These are phyloP conservation scores for Prunus mume DNA, from an alignment of 306 rosid genomes.

Conservation along the genomic window DNA sequence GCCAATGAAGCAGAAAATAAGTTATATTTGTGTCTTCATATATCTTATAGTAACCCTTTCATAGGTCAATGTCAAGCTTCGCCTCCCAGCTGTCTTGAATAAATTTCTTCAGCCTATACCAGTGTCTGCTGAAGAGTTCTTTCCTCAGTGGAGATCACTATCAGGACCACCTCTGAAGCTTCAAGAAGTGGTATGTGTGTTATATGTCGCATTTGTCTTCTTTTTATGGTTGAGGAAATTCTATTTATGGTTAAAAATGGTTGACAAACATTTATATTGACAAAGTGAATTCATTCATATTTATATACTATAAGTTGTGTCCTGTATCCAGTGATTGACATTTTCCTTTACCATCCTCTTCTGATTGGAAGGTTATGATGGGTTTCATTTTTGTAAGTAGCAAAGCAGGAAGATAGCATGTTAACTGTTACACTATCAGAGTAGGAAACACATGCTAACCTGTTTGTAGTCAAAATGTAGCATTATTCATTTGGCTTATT, in stretches of 20 bases:
- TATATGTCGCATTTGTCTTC: background rate
- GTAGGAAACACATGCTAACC: background rate
- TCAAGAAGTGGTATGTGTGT: constrained; percentile 89
- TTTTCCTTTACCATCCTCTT: background rate
- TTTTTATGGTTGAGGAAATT: background rate
- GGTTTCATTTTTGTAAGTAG: background rate
- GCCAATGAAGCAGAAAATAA: constrained; percentile 13
- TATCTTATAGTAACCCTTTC: constrained; percentile 24
- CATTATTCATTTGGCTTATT: background rate
- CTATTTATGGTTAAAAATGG: background rate
- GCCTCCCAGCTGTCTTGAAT: constrained; percentile 84
- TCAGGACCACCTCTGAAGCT: constrained; percentile 99
- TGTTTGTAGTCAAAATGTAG: background rate
- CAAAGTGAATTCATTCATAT: background rate
- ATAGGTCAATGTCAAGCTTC: constrained; percentile 87
- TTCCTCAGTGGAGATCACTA: constrained; percentile 95
- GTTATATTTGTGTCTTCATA: constrained; percentile 7
- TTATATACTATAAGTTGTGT: background rate
- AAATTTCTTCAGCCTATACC: constrained; percentile 93
- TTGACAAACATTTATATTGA: background rate
- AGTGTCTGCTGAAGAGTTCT: constrained; percentile 82
- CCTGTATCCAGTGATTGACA: background rate
- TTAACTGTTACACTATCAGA: background rate
- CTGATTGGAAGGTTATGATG: background rate
- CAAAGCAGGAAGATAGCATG: background rate